A percentile compares a stretch with the other conserved stretches of the same genome.
phyloP scores from a whole-genome alignment of 75 land plant genomes.

The Pinus tabuliformis region DNA sequence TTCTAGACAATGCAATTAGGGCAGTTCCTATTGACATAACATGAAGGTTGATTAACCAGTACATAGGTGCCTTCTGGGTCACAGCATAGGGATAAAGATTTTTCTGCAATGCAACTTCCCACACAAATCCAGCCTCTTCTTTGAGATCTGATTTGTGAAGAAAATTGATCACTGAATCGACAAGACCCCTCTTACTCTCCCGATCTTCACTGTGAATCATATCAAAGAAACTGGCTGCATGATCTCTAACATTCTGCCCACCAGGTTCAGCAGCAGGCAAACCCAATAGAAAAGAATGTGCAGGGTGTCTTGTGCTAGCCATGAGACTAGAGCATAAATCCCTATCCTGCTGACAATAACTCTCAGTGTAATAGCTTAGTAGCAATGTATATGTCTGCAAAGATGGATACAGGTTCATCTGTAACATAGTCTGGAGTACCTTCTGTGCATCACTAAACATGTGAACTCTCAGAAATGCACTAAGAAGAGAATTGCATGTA shows the following conservation, averaged over 20 bases:
- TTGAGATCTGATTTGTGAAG: constrained; percentile 81
- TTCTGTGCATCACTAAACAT: constrained; percentile 45
- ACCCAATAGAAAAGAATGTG: constrained; percentile 62
- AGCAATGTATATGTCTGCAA: constrained; percentile 89
- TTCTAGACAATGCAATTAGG: constrained; percentile 75
- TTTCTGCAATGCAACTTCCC: constrained; percentile 91
- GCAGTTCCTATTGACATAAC: constrained; percentile 99
- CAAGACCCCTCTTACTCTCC: constrained; percentile 89
- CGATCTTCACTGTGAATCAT: constrained; percentile 85
- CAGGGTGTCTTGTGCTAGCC: constrained; percentile 82
- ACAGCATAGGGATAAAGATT: constrained; percentile 92
- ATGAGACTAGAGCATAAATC: constrained; percentile 54
- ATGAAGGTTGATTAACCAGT: constrained; percentile 95
- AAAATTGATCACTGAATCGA: constrained; percentile 90
- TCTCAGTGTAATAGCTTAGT: constrained; percentile 76
- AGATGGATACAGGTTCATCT: constrained; percentile 68
- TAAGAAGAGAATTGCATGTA: constrained; percentile 86
- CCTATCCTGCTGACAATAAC: constrained; percentile 38
- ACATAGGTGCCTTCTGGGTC: constrained; percentile 58
- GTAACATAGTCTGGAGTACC: constrained; percentile 67
- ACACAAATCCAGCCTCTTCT: constrained; percentile 84
- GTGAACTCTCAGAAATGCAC: constrained; percentile 77
- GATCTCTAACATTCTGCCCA: constrained; percentile 64
- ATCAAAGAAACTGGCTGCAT: constrained; percentile 65
- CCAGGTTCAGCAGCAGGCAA: constrained; percentile 71